Evolutionary conservation across 805 yeast genomes (phyloP).

Genomic region (Clavispora phyllophila): DNA sequence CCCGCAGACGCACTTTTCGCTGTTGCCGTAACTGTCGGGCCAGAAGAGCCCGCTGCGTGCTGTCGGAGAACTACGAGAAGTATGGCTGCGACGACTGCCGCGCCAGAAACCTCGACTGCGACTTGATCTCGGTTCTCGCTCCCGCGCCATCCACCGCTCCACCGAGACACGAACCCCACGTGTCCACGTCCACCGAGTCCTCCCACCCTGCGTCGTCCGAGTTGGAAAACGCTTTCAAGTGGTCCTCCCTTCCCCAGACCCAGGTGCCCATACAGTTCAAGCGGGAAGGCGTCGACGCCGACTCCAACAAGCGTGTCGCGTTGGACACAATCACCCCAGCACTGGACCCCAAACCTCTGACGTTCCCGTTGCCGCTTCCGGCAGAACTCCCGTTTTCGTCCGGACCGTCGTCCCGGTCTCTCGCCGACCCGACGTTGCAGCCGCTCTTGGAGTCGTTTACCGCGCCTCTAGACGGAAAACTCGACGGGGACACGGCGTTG

Average conservation of each 20-base stretch:
- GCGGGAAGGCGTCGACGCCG: neutral
- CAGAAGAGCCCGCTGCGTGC: slow-evolving; percentile 22
- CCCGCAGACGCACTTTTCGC: slow-evolving; percentile 37
- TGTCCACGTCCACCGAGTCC: too few species aligned
- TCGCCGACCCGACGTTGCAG: neutral
- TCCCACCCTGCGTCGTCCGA: too few species aligned
- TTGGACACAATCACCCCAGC: neutral
- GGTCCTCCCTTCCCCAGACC: neutral
- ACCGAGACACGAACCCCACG: too few species aligned
- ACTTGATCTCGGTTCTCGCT: slow-evolving; percentile 12
- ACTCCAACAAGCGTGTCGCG: neutral
- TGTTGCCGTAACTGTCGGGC: slow-evolving; percentile 39
- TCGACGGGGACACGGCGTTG: neutral
- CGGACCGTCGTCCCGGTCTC: neutral
- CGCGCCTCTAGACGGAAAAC: neutral
- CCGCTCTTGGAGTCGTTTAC: neutral
- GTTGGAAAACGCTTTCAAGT: neutral
- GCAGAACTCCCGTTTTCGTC: neutral
- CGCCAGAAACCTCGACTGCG: slow-evolving; percentile 9
- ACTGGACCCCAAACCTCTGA: neutral
- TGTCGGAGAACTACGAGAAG: slow-evolving; percentile 16
- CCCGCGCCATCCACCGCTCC: too few species aligned
- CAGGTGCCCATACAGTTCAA: neutral
- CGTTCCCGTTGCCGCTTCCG: neutral
- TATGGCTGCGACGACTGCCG: slow-evolving; percentile 22